Evolutionary conservation across 305 asterid genomes (phyloP).

Genomic region (Ilex paraguariensis): DNA sequence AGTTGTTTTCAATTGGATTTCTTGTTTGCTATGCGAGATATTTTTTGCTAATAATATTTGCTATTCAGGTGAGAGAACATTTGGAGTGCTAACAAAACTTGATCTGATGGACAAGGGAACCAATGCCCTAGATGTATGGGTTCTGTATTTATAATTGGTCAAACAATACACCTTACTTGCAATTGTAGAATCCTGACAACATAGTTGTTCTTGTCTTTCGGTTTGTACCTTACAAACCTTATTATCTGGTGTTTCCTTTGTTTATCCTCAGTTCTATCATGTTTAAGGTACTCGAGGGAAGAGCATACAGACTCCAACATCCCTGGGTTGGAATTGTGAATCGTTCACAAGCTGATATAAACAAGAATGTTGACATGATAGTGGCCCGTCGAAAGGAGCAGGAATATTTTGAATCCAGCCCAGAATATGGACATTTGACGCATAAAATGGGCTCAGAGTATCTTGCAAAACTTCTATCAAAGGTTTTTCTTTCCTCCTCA

Average conservation of each 20-base stretch:
- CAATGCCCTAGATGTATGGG: conserved; percentile 84
- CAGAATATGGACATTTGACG: conserved; percentile 86
- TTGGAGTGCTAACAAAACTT: conserved; percentile 91
- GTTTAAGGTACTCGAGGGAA: conserved; percentile 87
- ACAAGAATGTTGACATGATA: conserved; percentile 84
- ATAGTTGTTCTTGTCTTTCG: no score
- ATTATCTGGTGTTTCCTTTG: not conserved
- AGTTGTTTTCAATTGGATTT: not conserved
- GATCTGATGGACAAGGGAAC: conserved; percentile 97
- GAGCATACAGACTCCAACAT: conserved; percentile 83
- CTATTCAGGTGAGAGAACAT: conserved; percentile 82
- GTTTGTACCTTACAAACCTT: no score
- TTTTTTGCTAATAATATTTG: not conserved
- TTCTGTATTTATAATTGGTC: conserved; percentile 6
- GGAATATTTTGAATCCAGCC: conserved; percentile 91
- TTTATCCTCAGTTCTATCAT: conserved; percentile 1
- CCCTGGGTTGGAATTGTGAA: conserved; percentile 99
- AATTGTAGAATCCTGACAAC: not conserved
- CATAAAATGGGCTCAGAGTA: conserved; percentile 97
- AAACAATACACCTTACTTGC: conserved; percentile 5
- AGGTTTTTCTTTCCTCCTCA: conserved; percentile 32
- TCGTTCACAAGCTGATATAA: conserved; percentile 97
- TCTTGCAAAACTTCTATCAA: conserved; percentile 84
- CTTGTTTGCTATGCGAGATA: not conserved
- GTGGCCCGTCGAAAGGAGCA: conserved; percentile 79